Evolutionary conservation across 768 basidiomycete species (phyloP), one percentile per base, ranked within the genome.

Genomic region (Lentinula aciculospora): DNA sequence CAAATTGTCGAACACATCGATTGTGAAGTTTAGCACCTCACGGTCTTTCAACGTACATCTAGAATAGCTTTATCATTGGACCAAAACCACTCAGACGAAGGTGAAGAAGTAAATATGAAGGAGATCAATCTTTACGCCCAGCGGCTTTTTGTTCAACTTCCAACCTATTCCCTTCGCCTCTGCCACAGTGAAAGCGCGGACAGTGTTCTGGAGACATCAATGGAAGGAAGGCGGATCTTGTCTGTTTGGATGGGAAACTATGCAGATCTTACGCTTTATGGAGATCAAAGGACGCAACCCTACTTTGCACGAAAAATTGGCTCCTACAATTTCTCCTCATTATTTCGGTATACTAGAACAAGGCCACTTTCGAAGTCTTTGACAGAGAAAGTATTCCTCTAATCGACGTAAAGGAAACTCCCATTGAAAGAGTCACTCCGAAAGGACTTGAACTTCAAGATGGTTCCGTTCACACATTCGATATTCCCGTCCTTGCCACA

Each of bases 31-130:
- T 29, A 53, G 2, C 61, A 67, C 42, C 63, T 69, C 36, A 66
- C 66, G 8, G 66, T 68, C n/a, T 69, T 66, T 62, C 68, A 68
- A 57, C 67, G 68, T 7, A 66, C 67, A 5, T 64, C 66, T 0
- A 65, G 65, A n/a, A 49, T 66, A 17, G 63, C 67, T 1, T 23
- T 68, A 21, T 64, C 66, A 1, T 62, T 69, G 66, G 23, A 29
- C 4, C 63, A 68, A 45, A 45, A 49, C 15, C 51, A 57, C 37
- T 17, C 64, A 64, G 39, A 55, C 13, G 25, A 36, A 62, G 9
- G 57, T 50, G 49, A 61, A 61, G 62, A 64, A 65, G 53, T 25
- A 63, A 17, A 61, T 64, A 21, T 64, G 64, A 4, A 37, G 29
- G 17, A 34, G 21, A 46, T 12, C 15, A 21, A 12, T 13, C 21